Evolutionary conservation across 2,329 filamentous ascomycete species (phyloP).

Genomic region (Fusarium transvaalense): DNA sequence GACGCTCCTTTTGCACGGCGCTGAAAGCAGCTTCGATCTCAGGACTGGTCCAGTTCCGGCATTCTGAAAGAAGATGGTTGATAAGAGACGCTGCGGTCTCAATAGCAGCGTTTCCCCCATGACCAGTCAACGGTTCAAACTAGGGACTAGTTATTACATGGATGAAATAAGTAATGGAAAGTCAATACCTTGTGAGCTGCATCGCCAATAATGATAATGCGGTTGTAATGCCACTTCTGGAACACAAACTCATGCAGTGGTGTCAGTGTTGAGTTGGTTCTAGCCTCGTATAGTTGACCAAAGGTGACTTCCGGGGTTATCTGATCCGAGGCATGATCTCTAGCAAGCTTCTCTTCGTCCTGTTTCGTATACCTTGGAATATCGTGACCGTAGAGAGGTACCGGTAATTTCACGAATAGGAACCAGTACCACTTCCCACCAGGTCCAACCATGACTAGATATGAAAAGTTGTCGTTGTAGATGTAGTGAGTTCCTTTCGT

Average conservation of each 20-base stretch:
- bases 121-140: slow-evolving; percentile 4
- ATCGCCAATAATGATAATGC: slow-evolving; percentile 9
- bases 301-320: not conserved
- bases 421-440: slow-evolving; percentile 19
- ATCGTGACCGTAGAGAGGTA: not conserved
- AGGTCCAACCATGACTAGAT: not conserved
- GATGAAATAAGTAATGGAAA: rapidly evolving
- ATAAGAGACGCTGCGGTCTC: slow-evolving; percentile 6
- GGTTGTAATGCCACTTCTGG: slow-evolving; percentile 15
- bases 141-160: rapidly evolving
- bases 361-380: not conserved
- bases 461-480: not conserved
- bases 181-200: slow-evolving; percentile 18
- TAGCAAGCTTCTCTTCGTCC: not conserved
- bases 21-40: not conserved
- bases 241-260: slow-evolving; percentile 18
- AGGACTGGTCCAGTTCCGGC: not conserved
- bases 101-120: slow-evolving; percentile 1
- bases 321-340: not conserved
- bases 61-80: not conserved
- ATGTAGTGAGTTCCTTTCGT: not conserved
- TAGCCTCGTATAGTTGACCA: not conserved
- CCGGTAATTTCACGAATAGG: not conserved
- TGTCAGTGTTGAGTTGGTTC: not conserved
- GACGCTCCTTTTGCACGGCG: not conserved